Evolutionary conservation across 2,329 filamentous ascomycete genomes (phyloP), one percentile per base, ranked within the genome.

Genomic region (Coniochaeta prunicola): DNA sequence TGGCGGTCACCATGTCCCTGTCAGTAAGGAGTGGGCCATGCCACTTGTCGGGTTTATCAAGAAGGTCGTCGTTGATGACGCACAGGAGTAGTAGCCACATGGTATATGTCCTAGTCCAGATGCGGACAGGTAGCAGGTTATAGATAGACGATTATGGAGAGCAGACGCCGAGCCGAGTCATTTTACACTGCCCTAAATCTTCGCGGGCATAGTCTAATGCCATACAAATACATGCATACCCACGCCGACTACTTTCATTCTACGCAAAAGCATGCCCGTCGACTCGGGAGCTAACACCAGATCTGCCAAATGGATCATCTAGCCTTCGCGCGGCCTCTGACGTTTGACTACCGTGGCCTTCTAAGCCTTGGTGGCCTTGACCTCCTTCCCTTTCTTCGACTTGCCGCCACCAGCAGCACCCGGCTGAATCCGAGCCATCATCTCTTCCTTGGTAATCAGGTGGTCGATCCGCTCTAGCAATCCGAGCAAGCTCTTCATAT

Each of bases 361-460:
- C 45, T 50, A 50, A 17, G 45, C 45, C 45, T 30, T 50, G 24
- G 45, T 60, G 30, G 72, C 74, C 66, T 76, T 74, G 17, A 65
- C 65, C 19, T 69, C 69, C 68, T 77, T 74, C 36, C 69, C 66
- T 65, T 74, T 74, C 59, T 67, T 67, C 53, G 53, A 33, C 59
- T 67, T 67, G 34, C 63, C 66, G 65, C 74, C 69, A 28, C 72
- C 70, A 60, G 71, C 72, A 56, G 75, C 76, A 7, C 71, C 80
- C 6, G 91, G 91, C 74, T 94, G 88, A 68, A 99, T 97, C 60
- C 92, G 84, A 42, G 94, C 94, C 94, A 99, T 99, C 94, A 99
- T 99, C 81, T 99, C 94, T 77, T 99, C 94, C 82, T 97, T 97
- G 58, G 96, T 99, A 70, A 99, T 99, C 68, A 99, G 81, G 74